A percentile compares a stretch with the other conserved stretches of the same genome.
Evolutionary conservation across 108 stramenopile genomes (phyloP).

Genomic region (Discostella pseudostelligera): DNA sequence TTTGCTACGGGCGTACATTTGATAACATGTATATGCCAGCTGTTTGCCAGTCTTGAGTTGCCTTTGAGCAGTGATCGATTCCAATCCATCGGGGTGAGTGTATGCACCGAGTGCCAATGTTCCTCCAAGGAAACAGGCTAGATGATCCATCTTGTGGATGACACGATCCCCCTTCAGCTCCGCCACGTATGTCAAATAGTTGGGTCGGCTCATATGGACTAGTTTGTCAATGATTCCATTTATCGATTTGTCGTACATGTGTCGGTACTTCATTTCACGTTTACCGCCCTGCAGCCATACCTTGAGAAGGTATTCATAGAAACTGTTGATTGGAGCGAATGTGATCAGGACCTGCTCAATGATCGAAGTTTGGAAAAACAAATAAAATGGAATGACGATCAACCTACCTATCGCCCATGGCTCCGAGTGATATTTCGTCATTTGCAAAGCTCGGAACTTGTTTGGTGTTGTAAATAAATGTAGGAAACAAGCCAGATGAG

Average conservation of each 20-base stretch:
- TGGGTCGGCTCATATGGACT: constrained; percentile 43
- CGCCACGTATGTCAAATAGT: constrained; percentile 40
- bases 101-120: constrained; percentile 69
- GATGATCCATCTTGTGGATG: constrained; percentile 65
- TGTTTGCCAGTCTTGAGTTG: constrained; percentile 58
- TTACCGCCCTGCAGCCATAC: constrained; percentile 72
- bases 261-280: constrained; percentile 50
- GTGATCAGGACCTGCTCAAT: too few relatives aligned
- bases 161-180: constrained; percentile 16
- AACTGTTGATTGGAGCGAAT: constrained; percentile 8
- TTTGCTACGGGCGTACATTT: constrained; percentile 44
- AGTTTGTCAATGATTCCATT: constrained; percentile 58
- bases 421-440: constrained; percentile 60
- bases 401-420: constrained; percentile 57
- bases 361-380: too few relatives aligned
- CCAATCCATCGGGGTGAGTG: constrained; percentile 53
- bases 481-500: constrained; percentile 42
- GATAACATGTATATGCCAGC: constrained; percentile 50
- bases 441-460: constrained; percentile 29
- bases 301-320: constrained; percentile 80
- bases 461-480: constrained; percentile 33
- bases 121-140: constrained; percentile 81
- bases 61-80: constrained; percentile 38
- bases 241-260: constrained; percentile 60
- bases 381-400: too few relatives aligned